Conservation (phyloP, 257 asterid genomes). For the Solanum rostratum region DNA sequence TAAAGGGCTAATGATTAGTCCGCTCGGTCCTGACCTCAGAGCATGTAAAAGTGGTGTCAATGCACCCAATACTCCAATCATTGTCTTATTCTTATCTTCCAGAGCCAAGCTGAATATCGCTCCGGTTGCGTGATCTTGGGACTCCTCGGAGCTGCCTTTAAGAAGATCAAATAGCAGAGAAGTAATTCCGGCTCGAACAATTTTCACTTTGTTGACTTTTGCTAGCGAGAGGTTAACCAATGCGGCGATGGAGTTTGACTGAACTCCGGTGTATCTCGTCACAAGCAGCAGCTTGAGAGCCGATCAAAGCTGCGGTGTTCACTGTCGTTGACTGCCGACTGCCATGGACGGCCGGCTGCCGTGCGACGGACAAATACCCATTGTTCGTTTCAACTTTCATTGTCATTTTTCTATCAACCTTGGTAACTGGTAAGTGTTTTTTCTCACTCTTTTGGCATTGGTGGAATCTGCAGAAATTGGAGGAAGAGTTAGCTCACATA, state of each 20-base stretch:
- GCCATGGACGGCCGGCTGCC: too few species aligned
- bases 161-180: slow-evolving; percentile 54
- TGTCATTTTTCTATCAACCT: too few species aligned
- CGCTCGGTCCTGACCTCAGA: slow-evolving; percentile 59
- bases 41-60: slow-evolving; percentile 70
- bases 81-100: slow-evolving; percentile 67
- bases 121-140: slow-evolving; percentile 88
- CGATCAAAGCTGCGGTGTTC: slow-evolving; percentile 49
- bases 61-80: slow-evolving; percentile 79
- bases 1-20: slow-evolving; percentile 76
- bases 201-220: slow-evolving; percentile 55
- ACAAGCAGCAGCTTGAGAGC: slow-evolving; percentile 44
- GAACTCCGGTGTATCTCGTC: slow-evolving; percentile 61
- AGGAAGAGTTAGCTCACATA: too few species aligned
- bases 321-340: too few species aligned
- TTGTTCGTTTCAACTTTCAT: too few species aligned
- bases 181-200: slow-evolving; percentile 65
- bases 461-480: too few species aligned
- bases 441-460: too few species aligned
- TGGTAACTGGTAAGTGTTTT: too few species aligned
- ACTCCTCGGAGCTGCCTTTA: slow-evolving; percentile 63
- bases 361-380: too few species aligned
- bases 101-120: slow-evolving; percentile 75
- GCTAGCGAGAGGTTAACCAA: slow-evolving; percentile 78
- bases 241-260: slow-evolving; percentile 70